Conservation (phyloP, 352 stramenopile species). For the Globisporangium echinulatum region DNA sequence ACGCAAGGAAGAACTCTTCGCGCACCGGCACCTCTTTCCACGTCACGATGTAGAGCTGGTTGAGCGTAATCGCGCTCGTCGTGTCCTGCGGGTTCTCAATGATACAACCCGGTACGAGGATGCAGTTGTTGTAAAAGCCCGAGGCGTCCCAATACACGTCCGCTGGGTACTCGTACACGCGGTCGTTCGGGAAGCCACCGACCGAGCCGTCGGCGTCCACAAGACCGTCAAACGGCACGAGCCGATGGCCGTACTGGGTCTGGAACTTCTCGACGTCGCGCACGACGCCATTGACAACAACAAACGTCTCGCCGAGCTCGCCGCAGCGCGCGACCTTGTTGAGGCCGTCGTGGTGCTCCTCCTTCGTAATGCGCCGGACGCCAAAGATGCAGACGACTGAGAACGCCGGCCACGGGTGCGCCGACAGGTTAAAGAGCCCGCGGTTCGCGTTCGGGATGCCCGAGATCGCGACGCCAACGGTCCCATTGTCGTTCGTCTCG, state of each 20-base stretch:
- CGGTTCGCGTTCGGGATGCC: conserved; percentile 78
- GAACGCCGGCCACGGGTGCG: conserved; percentile 77
- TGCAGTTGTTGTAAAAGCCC: conserved; percentile 88
- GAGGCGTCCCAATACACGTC: conserved; percentile 85
- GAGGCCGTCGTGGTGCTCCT: conserved; percentile 82
- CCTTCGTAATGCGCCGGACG: conserved; percentile 78
- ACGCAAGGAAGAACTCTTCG: conserved; percentile 86
- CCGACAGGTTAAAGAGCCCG: conserved; percentile 78
- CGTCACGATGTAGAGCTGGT: conserved; percentile 86
- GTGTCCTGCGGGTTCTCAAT: conserved; percentile 78
- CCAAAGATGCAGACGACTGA: conserved; percentile 87
- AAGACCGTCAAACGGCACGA: conserved; percentile 74
- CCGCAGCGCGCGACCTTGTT: conserved; percentile 84
- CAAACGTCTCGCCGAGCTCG: conserved; percentile 82
- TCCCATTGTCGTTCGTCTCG: conserved; percentile 85
- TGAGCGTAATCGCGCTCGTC: conserved; percentile 68
- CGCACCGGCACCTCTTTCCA: conserved; percentile 82
- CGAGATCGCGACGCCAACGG: conserved; percentile 74
- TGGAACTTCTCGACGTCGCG: conserved; percentile 86
- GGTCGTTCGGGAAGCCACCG: conserved; percentile 82
- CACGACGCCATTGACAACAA: conserved; percentile 81
- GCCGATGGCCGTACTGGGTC: conserved; percentile 80
- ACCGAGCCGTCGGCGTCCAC: conserved; percentile 81
- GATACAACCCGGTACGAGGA: conserved; percentile 79
- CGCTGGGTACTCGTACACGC: conserved; percentile 81